Percentiles rank a stretch among this genome's conserved stretches.
phyloP scores from a whole-genome alignment of 768 basidiomycete species.

The Auricularia cornea region DNA sequence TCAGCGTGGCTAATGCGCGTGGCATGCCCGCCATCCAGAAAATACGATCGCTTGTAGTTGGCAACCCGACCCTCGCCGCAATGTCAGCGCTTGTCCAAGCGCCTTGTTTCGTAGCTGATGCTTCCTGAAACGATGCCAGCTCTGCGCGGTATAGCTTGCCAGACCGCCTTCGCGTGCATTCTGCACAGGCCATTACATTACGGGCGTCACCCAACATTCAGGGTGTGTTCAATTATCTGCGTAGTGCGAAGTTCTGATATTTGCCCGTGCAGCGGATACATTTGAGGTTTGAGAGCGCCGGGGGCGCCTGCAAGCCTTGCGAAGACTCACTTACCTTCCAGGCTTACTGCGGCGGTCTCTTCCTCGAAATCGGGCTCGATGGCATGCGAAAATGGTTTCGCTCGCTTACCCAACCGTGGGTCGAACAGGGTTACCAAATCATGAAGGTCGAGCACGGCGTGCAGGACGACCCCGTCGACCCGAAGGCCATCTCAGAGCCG shows the following conservation, averaged over 20 bases:
- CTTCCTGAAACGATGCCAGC: conserved; percentile 22
- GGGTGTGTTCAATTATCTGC: conserved; percentile 35
- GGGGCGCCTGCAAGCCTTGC: background rate
- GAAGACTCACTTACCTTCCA: conserved; percentile 18
- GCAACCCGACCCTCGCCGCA: conserved; percentile 62
- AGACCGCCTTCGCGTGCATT: conserved; percentile 53
- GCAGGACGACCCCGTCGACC: background rate
- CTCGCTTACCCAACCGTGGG: conserved; percentile 55
- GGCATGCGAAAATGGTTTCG: conserved; percentile 52
- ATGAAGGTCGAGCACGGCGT: conserved; percentile 64
- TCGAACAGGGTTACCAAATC: conserved; percentile 48
- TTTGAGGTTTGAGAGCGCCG: conserved; percentile 50
- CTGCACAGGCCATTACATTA: conserved; percentile 64
- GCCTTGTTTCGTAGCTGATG: background rate
- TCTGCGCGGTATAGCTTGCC: conserved; percentile 59
- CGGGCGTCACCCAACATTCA: conserved; percentile 62
- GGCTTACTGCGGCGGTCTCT: conserved; percentile 77
- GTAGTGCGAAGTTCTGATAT: background rate
- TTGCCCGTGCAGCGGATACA: conserved; percentile 48
- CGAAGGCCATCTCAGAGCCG: background rate
- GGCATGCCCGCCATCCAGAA: conserved; percentile 39
- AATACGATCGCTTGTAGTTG: conserved; percentile 68
- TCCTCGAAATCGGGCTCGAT: conserved; percentile 56
- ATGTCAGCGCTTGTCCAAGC: conserved; percentile 39
- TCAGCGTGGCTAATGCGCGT: background rate